Base-by-base conservation (phyloP, 257 asterid genomes). In the Solanum virginianum region DNA sequence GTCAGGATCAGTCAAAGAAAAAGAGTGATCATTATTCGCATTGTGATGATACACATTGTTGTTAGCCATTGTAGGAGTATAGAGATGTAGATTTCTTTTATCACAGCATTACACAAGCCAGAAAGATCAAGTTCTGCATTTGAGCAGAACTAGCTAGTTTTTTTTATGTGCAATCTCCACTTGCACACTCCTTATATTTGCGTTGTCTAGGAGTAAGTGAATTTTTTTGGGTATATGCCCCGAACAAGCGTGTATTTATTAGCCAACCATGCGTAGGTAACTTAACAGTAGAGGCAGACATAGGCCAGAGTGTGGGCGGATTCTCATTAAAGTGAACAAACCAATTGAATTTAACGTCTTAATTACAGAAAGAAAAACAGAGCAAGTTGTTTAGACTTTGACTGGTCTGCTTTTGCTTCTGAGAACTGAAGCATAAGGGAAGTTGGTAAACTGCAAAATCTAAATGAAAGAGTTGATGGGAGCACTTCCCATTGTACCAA, bases 41-140 rank as follows among this genome's bases (percentile, higher is more conserved):
- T 16, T 24, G 22, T 49, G 14, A 49, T 75, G 45, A 77, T 51
- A 77, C 6, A 8, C 59, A 79, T 79, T 26, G 82, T 79, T 80
- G 70, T 89, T 88, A 22, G 92, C 96, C 96, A 92, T 92, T 86
- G 0, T 36, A 36, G 39, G 39, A 36, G 5, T 36, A 36, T 36
- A 36, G 39, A 36, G 4, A 4, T 36, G 18, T n/a, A 45, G n/a
- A 10, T 74, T 12, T 17, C 2, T 5, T 45, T n/a, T 70, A n/a
- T 45, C 57, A 51, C 63, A 77, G 62, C 63, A 74, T 26, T 65
- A 26, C 59, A 65, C 26, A 14, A 26, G 43, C 8, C 45, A 29
- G 72, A 66, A 66, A n/a, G 7, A 74, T 74, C 8, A 74, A 74
- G n/a, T 47, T 14, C 13, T 22, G 15, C 12, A 10, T 53, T 29